These are phyloP conservation scores for Talaromyces thailandensis DNA, from an alignment of 495 filamentous ascomycete genomes.

Conservation along the genomic window DNA sequence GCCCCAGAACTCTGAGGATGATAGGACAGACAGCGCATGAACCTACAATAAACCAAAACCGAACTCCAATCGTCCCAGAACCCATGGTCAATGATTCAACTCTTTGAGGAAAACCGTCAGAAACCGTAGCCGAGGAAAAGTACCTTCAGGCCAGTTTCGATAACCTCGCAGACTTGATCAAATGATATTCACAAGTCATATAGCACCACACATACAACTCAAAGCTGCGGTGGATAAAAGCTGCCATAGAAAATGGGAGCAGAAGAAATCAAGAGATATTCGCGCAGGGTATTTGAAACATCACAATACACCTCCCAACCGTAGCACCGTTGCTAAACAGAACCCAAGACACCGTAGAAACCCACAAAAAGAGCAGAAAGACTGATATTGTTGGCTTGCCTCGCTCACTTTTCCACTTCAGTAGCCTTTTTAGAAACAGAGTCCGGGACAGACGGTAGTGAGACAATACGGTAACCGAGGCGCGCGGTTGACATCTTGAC, in stretches of 20 bases:
- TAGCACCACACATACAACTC: background rate
- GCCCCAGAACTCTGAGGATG: background rate
- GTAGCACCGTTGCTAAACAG: background rate
- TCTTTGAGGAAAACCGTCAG: background rate
- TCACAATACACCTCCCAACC: background rate
- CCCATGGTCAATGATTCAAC: background rate
- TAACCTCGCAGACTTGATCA: background rate
- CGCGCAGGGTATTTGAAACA: constrained; percentile 3
- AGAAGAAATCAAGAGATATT: background rate
- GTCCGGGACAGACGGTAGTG: background rate
- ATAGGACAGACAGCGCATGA: background rate
- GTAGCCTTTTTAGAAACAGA: background rate
- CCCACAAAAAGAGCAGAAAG: background rate
- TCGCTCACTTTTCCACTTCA: background rate
- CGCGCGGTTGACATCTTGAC: constrained; percentile 8
- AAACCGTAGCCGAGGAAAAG: background rate
- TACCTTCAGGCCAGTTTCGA: background rate
- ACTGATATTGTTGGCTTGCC: background rate
- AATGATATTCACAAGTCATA: background rate
- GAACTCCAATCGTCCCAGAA: background rate
- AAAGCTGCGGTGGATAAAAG: background rate
- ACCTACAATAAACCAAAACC: background rate
- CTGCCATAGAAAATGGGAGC: background rate
- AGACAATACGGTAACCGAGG: background rate
- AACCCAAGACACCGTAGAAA: background rate